These are phyloP conservation scores for Cystofilobasidium macerans DNA, from an alignment of 768 basidiomycete species.

Conservation along the genomic window DNA sequence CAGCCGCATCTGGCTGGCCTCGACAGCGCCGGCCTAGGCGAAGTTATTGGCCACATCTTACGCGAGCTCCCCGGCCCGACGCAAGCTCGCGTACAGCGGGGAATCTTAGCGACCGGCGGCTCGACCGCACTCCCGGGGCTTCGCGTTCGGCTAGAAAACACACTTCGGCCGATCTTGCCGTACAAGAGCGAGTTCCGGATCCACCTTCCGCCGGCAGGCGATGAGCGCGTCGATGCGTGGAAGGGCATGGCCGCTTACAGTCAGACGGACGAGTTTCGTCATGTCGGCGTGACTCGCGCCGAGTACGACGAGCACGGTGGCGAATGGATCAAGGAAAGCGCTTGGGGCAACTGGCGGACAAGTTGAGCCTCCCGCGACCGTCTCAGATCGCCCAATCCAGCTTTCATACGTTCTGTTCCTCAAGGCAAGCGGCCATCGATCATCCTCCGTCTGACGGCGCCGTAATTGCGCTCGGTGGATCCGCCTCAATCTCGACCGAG, in stretches of 20 bases:
- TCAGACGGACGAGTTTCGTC: conserved; percentile 38
- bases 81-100: conserved; percentile 63
- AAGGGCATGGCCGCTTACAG: conserved; percentile 69
- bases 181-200: conserved; percentile 65
- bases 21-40: conserved; percentile 88
- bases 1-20: conserved; percentile 87
- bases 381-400: background rate
- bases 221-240: conserved; percentile 74
- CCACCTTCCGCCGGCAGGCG: conserved; percentile 45
- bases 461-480: background rate
- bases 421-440: no score
- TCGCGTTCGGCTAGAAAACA: conserved; percentile 52
- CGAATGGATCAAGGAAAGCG: conserved; percentile 40
- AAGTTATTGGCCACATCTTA: conserved; percentile 75
- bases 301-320: conserved; percentile 87
- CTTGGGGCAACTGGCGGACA: background rate
- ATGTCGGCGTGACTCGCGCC: conserved; percentile 54
- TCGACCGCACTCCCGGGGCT: conserved; percentile 66
- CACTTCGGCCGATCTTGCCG: conserved; percentile 73
- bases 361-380: background rate
- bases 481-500: background rate
- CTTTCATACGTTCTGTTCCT: no score
- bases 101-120: conserved; percentile 78
- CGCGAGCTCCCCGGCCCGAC: conserved; percentile 57
- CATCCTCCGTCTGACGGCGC: no score